A percentile compares a stretch with the other conserved stretches of the same genome.
Evolutionary conservation across 2,329 filamentous ascomycete species (phyloP).

Genomic region (Clonostachys byssicola): DNA sequence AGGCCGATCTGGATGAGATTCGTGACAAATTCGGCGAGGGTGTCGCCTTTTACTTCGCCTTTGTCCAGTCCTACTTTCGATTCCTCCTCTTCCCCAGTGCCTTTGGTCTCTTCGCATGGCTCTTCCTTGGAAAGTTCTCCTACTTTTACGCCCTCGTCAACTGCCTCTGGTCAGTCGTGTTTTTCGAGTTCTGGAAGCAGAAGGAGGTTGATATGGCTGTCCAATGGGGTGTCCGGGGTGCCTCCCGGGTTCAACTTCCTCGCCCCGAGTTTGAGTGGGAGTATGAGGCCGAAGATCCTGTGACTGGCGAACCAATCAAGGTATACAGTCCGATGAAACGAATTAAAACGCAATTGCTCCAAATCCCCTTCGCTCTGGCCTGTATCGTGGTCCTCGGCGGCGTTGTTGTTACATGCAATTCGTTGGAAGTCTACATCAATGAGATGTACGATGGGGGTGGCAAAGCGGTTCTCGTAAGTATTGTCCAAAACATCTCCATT

Average conservation of each 20-base stretch:
- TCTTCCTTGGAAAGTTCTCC: slow-evolving; percentile 82
- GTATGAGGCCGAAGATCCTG: slow-evolving; percentile 68
- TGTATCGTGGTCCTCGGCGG: slow-evolving; percentile 71
- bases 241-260: slow-evolving; percentile 75
- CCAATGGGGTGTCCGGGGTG: slow-evolving; percentile 83
- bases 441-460: slow-evolving; percentile 89
- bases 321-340: slow-evolving; percentile 75
- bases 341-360: slow-evolving; percentile 71
- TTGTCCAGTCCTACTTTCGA: slow-evolving; percentile 84
- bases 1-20: slow-evolving; percentile 68
- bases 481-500: not conserved
- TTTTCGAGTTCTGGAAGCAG: slow-evolving; percentile 95
- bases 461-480: slow-evolving; percentile 73
- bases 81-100: slow-evolving; percentile 80
- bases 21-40: slow-evolving; percentile 75
- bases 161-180: slow-evolving; percentile 82
- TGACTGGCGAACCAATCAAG: slow-evolving; percentile 75
- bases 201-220: slow-evolving; percentile 83
- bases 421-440: slow-evolving; percentile 91
- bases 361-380: slow-evolving; percentile 78
- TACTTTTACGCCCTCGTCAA: slow-evolving; percentile 73
- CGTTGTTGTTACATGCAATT: slow-evolving; percentile 83
- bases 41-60: slow-evolving; percentile 94
- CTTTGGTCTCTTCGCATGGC: slow-evolving; percentile 73
- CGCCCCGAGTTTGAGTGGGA: slow-evolving; percentile 78